Percentiles rank a stretch among this genome's conserved stretches.
Conservation (phyloP, 2,329 filamentous ascomycete species). For the Penicillium capsulatum region DNA sequence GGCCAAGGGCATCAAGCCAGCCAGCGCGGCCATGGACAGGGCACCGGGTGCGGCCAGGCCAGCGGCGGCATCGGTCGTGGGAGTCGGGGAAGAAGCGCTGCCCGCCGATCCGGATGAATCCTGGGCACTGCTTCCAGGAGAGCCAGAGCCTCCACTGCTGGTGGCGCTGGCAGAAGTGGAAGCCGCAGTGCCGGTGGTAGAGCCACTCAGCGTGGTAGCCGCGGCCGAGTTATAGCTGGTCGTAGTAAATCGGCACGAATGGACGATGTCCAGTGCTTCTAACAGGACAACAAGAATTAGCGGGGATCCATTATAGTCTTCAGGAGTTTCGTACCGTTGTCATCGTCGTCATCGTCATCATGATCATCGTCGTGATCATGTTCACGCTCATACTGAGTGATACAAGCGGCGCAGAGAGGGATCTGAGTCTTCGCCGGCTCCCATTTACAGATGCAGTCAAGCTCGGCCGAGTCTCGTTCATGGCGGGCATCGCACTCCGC, state of each 20-base stretch:
- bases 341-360: conserved; percentile 17
- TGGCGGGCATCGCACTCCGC: conserved; percentile 22
- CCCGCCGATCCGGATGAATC: background rate
- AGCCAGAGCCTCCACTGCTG: conserved; percentile 1
- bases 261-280: conserved; percentile 33
- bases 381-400: conserved; percentile 23
- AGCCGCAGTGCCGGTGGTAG: conserved; percentile 4
- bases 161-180: conserved; percentile 5
- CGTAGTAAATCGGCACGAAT: conserved; percentile 25
- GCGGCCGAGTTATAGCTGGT: conserved; percentile 26
- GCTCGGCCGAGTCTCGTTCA: conserved; percentile 25
- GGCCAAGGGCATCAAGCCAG: conserved; percentile 24
- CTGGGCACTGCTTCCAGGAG: background rate
- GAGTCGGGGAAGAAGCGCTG: conserved; percentile 6
- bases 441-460: conserved; percentile 30
- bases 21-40: conserved; percentile 19
- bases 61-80: conserved; percentile 18
- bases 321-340: conserved; percentile 26
- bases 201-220: conserved; percentile 16
- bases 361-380: conserved; percentile 12
- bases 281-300: background rate
- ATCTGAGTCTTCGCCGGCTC: conserved; percentile 23
- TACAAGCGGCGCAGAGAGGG: conserved; percentile 32
- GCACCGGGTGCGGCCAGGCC: conserved; percentile 12
- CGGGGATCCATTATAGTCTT: conserved; percentile 5